Base-by-base conservation (phyloP, 2,329 filamentous ascomycete genomes). In the Sclerotinia trifoliorum region DNA sequence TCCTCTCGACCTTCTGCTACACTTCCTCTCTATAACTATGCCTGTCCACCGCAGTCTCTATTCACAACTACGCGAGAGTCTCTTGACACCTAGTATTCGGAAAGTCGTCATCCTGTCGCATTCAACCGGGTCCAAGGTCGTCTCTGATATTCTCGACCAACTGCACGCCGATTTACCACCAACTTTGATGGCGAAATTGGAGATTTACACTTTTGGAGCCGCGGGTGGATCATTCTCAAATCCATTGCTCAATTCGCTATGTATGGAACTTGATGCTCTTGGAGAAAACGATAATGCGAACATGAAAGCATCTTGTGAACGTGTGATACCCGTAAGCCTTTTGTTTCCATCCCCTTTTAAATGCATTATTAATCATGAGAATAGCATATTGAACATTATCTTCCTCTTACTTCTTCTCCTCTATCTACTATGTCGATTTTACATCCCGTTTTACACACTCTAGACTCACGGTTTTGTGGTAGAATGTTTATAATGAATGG, bases 221-320 rank as follows among this genome's bases (percentile, higher is more conserved):
- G 90, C 90, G 0, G 89, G 90, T 0, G 91, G 91, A 73, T 90
- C 93, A 77, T 93, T 92, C 80, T 92, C 92, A 78, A 92, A 92
- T 72, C 90, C 90, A 0, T 83, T 85, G 70, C 46, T 67, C 21
- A 65, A 58, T 57, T 26, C 35, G 21, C 26, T 52, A 15, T 55
- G 51, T 21, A 63, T 55, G 44, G 48, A 60, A 17, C 26, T 46
- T 21, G 48, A 39, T 8, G 32, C 35, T 44, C 32, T 51, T 42
- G 32, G 29, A 24, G 49, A 60, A 13, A 61, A 39, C 8, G 64
- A 55, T 4, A 49, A 60, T 24, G 55, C 21, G n/a, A 39, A 32
- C 4, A 55, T 46, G 39, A 65, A 68, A 60, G 42, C 46, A 29
- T 57, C 67, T 26, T 58, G 42, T 24, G 66, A 68, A 44, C 60